A percentile compares a stretch with the other conserved stretches of the same genome.
Conservation (phyloP, 768 basidiomycete genomes). For the Coprinopsis sp. region DNA sequence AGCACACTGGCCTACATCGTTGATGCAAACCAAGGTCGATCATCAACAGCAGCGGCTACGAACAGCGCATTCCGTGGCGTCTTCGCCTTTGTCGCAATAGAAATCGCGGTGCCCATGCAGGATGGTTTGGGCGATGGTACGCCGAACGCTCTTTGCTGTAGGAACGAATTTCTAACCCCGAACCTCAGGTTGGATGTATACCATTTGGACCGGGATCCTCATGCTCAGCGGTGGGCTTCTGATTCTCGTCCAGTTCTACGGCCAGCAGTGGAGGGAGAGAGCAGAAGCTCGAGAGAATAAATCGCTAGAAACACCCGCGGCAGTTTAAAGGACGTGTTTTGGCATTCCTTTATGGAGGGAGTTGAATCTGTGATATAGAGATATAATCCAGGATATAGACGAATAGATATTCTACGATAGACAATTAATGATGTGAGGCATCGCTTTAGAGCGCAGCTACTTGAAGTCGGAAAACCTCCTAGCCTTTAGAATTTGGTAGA, state of each 20-base stretch:
- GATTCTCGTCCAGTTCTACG: constrained; percentile 57
- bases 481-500: too few species aligned
- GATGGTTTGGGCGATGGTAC: constrained; percentile 70
- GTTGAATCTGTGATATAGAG: constrained; percentile 12
- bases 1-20: constrained; percentile 75
- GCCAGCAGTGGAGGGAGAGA: constrained; percentile 51
- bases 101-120: constrained; percentile 74
- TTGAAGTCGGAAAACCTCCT: too few species aligned
- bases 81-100: constrained; percentile 62
- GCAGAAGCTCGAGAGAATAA: constrained; percentile 40
- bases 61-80: constrained; percentile 76
- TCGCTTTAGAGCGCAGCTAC: background rate
- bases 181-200: constrained; percentile 54
- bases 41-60: constrained; percentile 66
- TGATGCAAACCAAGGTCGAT: constrained; percentile 80
- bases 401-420: background rate
- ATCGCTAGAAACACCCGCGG: background rate
- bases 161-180: background rate
- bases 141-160: background rate
- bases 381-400: constrained; percentile 5
- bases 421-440: background rate
- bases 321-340: constrained; percentile 7
- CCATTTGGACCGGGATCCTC: constrained; percentile 52
- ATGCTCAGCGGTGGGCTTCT: constrained; percentile 49
- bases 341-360: constrained; percentile 13